Conservation (phyloP, 2,329 filamentous ascomycete genomes). For the Monilinia laxa region DNA sequence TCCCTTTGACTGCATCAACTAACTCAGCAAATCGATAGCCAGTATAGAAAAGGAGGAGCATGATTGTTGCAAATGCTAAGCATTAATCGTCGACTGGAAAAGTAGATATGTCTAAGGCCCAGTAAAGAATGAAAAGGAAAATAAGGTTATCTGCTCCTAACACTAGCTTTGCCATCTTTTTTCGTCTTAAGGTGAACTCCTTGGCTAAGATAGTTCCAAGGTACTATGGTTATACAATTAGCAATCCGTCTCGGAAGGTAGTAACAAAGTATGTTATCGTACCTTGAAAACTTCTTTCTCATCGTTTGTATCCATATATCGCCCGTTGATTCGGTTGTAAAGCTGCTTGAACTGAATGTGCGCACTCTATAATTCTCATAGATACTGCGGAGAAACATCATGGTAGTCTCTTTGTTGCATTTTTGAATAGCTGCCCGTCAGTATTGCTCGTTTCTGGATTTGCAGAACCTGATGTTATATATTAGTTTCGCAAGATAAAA, state of each 20-base stretch:
- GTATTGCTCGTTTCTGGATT: not conserved
- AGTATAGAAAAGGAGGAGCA: too few relatives aligned
- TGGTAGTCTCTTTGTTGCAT: not conserved
- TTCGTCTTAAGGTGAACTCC: constrained; percentile 25
- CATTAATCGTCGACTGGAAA: too few relatives aligned
- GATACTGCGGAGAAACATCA: not conserved
- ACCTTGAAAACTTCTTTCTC: constrained; percentile 25
- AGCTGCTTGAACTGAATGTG: constrained; percentile 31
- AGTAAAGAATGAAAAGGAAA: constrained; percentile 22
- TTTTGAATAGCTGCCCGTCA: not conserved
- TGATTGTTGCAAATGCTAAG: too few relatives aligned
- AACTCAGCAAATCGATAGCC: too few relatives aligned
- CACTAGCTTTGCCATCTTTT: constrained; percentile 26
- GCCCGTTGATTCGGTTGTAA: constrained; percentile 28
- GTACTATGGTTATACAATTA: constrained; percentile 21
- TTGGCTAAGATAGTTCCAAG: constrained; percentile 21
- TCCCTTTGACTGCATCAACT: too few relatives aligned
- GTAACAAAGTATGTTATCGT: not conserved
- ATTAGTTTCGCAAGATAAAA: not conserved
- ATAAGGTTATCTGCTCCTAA: constrained; percentile 28
- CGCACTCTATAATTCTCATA: not conserved
- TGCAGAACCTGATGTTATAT: not conserved
- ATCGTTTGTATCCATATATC: constrained; percentile 29
- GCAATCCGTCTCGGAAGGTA: constrained; percentile 4
- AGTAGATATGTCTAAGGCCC: too few relatives aligned